Conservation (phyloP, 495 filamentous ascomycete species). For the Talaromyces thailandensis region DNA sequence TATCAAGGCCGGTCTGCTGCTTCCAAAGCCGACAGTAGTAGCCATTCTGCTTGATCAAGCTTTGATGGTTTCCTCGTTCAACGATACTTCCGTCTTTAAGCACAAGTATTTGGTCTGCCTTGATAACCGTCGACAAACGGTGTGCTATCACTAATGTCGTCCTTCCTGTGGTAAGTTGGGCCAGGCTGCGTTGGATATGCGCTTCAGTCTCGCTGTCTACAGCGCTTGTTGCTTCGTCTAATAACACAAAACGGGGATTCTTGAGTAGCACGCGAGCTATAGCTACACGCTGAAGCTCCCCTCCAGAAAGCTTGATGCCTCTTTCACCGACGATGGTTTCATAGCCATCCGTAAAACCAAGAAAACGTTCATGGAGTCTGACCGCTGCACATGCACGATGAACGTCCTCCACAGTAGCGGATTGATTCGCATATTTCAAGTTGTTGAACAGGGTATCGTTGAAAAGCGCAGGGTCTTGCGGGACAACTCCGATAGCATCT, state of each 20-base stretch:
- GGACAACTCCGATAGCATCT: slow-evolving; percentile 82
- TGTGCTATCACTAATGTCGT: slow-evolving; percentile 97
- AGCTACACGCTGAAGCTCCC: slow-evolving; percentile 91
- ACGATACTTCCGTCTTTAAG: slow-evolving; percentile 76
- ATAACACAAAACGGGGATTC: slow-evolving; percentile 84
- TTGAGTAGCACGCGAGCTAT: slow-evolving; percentile 85
- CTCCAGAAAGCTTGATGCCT: slow-evolving; percentile 84
- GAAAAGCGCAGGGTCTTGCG: slow-evolving; percentile 65
- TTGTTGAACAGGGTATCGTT: slow-evolving; percentile 79
- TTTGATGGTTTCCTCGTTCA: slow-evolving; percentile 76
- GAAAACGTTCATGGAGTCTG: slow-evolving; percentile 89
- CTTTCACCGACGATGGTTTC: slow-evolving; percentile 93
- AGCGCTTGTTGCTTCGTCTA: slow-evolving; percentile 94
- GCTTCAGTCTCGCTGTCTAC: slow-evolving; percentile 92
- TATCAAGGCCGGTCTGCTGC: neutral
- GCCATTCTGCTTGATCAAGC: slow-evolving; percentile 47
- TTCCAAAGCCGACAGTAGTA: slow-evolving; percentile 73
- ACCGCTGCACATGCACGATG: slow-evolving; percentile 47
- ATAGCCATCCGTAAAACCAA: slow-evolving; percentile 75
- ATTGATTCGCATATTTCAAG: slow-evolving; percentile 80
- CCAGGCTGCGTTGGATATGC: slow-evolving; percentile 86
- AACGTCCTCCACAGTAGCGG: slow-evolving; percentile 65
- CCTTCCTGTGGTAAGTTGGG: slow-evolving; percentile 72
- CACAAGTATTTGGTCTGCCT: slow-evolving; percentile 91
- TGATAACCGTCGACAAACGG: slow-evolving; percentile 84